phyloP scores from a whole-genome alignment of 192 early-diverging fungal species.

The Coemansia sp. region DNA sequence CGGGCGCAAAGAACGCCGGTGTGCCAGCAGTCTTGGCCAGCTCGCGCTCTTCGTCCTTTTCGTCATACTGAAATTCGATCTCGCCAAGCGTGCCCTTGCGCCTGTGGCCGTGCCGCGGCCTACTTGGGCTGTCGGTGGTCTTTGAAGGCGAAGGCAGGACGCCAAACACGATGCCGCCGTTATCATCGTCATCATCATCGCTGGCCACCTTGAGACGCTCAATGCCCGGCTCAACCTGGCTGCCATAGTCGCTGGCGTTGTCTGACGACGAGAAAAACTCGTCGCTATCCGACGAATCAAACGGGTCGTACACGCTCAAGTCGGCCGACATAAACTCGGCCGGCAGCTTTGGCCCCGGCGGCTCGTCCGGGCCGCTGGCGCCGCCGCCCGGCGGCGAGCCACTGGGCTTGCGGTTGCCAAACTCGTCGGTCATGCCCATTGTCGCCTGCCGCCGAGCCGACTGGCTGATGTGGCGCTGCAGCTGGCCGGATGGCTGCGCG shows the following conservation, averaged over 20 bases:
- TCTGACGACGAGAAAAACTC: conserved; percentile 52
- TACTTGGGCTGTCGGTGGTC: neutral
- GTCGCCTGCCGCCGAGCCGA: conserved; percentile 20
- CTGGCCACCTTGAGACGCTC: neutral
- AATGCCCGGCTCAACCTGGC: neutral
- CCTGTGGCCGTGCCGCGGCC: conserved; percentile 4
- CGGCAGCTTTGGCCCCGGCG: conserved; percentile 37
- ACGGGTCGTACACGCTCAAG: conserved; percentile 47
- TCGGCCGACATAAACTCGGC: conserved; percentile 37
- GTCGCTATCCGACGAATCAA: conserved; percentile 52
- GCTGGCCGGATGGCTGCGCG: neutral
- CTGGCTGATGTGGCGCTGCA: conserved; percentile 16
- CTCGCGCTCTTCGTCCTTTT: conserved; percentile 69
- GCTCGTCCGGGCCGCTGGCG: neutral
- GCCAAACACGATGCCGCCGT: conserved; percentile 37
- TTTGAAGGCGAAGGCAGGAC: conserved; percentile 7
- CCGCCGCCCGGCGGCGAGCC: neutral
- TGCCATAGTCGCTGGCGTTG: conserved; percentile 42
- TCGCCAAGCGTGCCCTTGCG: conserved; percentile 36
- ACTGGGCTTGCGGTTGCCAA: conserved; percentile 24
- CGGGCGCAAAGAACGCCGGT: conserved; percentile 98
- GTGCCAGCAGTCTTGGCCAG: conserved; percentile 92
- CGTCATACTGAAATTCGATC: conserved; percentile 45
- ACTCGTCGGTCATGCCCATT: conserved; percentile 50
- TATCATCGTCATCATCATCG: conserved; percentile 34